These are phyloP conservation scores for Anthoceros angustus DNA, from an alignment of 225 moss, liverwort and hornwort genomes.

Conservation along the genomic window DNA sequence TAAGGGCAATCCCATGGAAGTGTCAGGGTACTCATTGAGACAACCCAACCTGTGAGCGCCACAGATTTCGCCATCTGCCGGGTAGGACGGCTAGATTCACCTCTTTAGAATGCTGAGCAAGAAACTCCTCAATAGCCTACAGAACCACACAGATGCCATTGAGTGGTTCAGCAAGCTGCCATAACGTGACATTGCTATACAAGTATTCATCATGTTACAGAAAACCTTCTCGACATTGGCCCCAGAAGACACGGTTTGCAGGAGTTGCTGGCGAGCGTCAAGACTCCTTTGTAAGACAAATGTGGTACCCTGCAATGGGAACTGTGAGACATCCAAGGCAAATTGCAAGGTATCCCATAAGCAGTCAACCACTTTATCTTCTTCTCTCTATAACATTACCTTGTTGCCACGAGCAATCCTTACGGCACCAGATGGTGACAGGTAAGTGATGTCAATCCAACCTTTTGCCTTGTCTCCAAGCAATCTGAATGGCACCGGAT, in stretches of 20 bases:
- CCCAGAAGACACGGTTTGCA: slow-evolving; percentile 45
- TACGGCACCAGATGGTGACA: slow-evolving; percentile 62
- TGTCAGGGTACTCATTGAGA: background rate
- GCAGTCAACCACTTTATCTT: background rate
- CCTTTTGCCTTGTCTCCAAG: slow-evolving; percentile 95
- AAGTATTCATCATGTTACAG: background rate
- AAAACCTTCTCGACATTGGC: slow-evolving; percentile 59
- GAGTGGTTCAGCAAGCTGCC: background rate
- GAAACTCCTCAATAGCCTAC: slow-evolving; percentile 61
- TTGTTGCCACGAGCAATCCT: slow-evolving; percentile 85
- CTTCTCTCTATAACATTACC: slow-evolving; percentile 16
- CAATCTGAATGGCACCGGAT: slow-evolving; percentile 80
- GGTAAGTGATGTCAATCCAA: slow-evolving; percentile 89
- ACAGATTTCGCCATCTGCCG: slow-evolving; percentile 76
- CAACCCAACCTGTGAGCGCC: slow-evolving; percentile 68
- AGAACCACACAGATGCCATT: background rate
- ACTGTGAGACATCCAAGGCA: background rate
- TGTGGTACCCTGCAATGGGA: slow-evolving; percentile 54
- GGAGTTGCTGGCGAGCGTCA: slow-evolving; percentile 60
- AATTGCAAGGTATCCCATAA: background rate
- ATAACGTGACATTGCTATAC: background rate
- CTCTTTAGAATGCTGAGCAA: slow-evolving; percentile 45
- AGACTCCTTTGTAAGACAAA: slow-evolving; percentile 83
- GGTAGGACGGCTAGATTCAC: slow-evolving; percentile 44
- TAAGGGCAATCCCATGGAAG: background rate